Evolutionary conservation across 345 rosid genomes (phyloP).

Genomic region (Noccaea caerulescens): DNA sequence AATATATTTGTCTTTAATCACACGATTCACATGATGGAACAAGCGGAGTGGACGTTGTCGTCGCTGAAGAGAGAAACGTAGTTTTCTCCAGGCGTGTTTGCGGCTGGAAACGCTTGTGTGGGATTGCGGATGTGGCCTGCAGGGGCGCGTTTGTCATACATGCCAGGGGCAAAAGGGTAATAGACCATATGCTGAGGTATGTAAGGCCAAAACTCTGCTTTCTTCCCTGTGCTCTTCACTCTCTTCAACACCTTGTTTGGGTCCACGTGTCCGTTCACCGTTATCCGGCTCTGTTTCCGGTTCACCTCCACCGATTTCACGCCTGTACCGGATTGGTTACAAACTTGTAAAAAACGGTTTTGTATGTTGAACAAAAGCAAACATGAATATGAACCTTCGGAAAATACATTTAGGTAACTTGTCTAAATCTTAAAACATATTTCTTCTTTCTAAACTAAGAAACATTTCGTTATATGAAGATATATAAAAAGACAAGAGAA

Average conservation of each 20-base stretch:
- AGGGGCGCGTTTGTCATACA: conserved; percentile 62
- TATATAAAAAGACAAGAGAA: neutral
- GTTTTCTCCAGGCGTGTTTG: conserved; percentile 49
- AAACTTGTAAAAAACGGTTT: neutral
- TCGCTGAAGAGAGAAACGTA: conserved; percentile 51
- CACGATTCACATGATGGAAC: conserved; percentile 52
- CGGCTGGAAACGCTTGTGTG: conserved; percentile 48
- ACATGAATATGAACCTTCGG: neutral
- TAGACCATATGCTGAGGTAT: conserved; percentile 57
- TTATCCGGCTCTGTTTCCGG: conserved; percentile 55
- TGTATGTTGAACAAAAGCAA: conserved; percentile 12
- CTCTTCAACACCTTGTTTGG: conserved; percentile 59
- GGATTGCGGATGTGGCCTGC: conserved; percentile 54
- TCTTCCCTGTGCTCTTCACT: conserved; percentile 55
- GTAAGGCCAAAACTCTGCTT: conserved; percentile 64
- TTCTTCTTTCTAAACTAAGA: neutral
- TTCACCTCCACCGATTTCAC: conserved; percentile 54
- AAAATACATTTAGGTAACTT: neutral
- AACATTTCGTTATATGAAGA: neutral
- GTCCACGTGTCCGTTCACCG: conserved; percentile 56
- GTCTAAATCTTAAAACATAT: neutral
- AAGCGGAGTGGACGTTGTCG: conserved; percentile 53
- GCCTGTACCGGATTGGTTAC: conserved; percentile 41
- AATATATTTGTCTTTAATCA: neutral
- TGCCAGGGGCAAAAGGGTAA: conserved; percentile 57